Conservation (phyloP, 2,329 filamentous ascomycete species). For the Fusarium sp. region DNA sequence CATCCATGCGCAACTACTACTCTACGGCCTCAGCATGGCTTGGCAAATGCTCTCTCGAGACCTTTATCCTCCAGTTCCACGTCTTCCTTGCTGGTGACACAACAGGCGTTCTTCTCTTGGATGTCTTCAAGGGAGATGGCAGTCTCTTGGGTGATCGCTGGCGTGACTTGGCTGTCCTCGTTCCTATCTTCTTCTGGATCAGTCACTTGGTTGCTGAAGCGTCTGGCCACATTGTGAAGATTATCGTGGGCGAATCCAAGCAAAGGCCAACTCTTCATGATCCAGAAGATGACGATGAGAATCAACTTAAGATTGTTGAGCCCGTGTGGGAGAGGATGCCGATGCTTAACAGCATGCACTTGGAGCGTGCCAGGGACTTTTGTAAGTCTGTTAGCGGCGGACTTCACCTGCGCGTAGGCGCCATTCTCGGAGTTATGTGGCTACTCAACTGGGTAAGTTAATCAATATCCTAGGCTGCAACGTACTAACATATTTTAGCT, state of each 20-base stretch:
- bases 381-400: constrained; percentile 3
- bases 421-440: constrained; percentile 40
- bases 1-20: constrained; percentile 34
- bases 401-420: constrained; percentile 26
- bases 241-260: constrained; percentile 35
- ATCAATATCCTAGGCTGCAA: fast-evolving
- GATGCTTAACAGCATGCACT: constrained; percentile 13
- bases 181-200: constrained; percentile 48
- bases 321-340: constrained; percentile 25
- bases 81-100: constrained; percentile 71
- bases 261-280: neutral
- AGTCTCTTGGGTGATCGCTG: constrained; percentile 44
- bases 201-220: constrained; percentile 45
- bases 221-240: constrained; percentile 43
- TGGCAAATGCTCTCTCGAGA: constrained; percentile 68
- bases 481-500: constrained; percentile 32
- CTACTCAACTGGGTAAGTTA: constrained; percentile 44
- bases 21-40: constrained; percentile 63
- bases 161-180: constrained; percentile 43
- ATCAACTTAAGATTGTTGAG: constrained; percentile 43
- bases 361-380: constrained; percentile 17
- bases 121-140: constrained; percentile 43
- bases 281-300: constrained; percentile 21
- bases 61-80: constrained; percentile 71
- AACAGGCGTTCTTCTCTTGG: constrained; percentile 59